Conservation (phyloP, 495 filamentous ascomycete species). For the Echria macrotheca region DNA sequence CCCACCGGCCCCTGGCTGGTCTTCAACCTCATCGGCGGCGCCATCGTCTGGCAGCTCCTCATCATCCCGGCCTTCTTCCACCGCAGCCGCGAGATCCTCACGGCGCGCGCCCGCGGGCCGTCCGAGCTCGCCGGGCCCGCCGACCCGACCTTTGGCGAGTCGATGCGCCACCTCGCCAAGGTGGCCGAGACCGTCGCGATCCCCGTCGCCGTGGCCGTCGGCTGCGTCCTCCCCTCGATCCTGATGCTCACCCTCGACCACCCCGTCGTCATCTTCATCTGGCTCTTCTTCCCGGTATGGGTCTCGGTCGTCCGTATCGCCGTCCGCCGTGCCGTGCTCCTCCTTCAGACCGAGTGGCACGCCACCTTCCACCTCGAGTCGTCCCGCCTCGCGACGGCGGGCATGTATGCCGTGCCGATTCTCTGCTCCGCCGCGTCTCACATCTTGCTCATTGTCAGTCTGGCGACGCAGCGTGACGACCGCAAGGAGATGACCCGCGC, state of each 20-base stretch:
- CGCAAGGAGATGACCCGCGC: slow-evolving; percentile 36
- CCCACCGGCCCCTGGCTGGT: slow-evolving; percentile 35
- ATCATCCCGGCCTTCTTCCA: slow-evolving; percentile 39
- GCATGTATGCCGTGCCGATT: slow-evolving; percentile 33
- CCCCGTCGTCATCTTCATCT: slow-evolving; percentile 57
- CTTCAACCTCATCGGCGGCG: slow-evolving; percentile 36
- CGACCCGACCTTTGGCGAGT: slow-evolving; percentile 24
- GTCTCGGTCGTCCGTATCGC: slow-evolving; percentile 28
- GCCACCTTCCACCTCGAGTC: slow-evolving; percentile 30
- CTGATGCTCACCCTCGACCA: slow-evolving; percentile 76
- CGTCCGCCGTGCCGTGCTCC: slow-evolving; percentile 17
- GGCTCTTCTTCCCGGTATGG: slow-evolving; percentile 40
- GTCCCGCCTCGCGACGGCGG: slow-evolving; percentile 16
- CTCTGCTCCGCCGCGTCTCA: slow-evolving; percentile 29
- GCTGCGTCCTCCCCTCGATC: slow-evolving; percentile 30
- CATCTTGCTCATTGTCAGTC: slow-evolving; percentile 23
- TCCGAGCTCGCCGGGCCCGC: slow-evolving; percentile 8
- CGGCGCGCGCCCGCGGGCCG: slow-evolving; percentile 11
- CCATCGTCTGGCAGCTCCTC: slow-evolving; percentile 37
- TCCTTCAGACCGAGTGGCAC: slow-evolving; percentile 11
- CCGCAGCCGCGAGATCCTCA: slow-evolving; percentile 24
- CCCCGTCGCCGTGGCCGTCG: slow-evolving; percentile 33
- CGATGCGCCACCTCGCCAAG: slow-evolving; percentile 29
- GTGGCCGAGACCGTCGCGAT: slow-evolving; percentile 34
- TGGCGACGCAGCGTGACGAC: slow-evolving; percentile 30